phyloP scores from a whole-genome alignment of 176 grass and related monocot species.

The bread wheat (Triticum aestivum) region IWGSC_CS_RefSeq_v2.1 NC_057800.1:492974613-492975112 shows the following conservation, averaged over 20 bases:
- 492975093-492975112: background rate
- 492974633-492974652: background rate
- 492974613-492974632: too few relatives aligned
- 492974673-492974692: constrained; percentile 15
- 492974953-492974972: constrained; percentile 26
- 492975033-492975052: constrained; percentile 68
- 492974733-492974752: too few relatives aligned
- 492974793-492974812: background rate
- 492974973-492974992: constrained; percentile 13
- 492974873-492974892: background rate
- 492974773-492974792: constrained; percentile 7
- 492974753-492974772: background rate
- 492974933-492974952: constrained; percentile 47
- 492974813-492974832: background rate
- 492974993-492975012: background rate
- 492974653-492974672: background rate
- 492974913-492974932: constrained; percentile 47
- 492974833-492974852: background rate
- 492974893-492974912: constrained; percentile 24
- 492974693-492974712: too few relatives aligned
- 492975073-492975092: background rate
- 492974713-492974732: background rate
- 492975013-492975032: constrained; percentile 27
- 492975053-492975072: constrained; percentile 50
- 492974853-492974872: background rate